phyloP scores from a whole-genome alignment of 2,329 filamentous ascomycete species.

The Trichoderma oligosporum region DNA sequence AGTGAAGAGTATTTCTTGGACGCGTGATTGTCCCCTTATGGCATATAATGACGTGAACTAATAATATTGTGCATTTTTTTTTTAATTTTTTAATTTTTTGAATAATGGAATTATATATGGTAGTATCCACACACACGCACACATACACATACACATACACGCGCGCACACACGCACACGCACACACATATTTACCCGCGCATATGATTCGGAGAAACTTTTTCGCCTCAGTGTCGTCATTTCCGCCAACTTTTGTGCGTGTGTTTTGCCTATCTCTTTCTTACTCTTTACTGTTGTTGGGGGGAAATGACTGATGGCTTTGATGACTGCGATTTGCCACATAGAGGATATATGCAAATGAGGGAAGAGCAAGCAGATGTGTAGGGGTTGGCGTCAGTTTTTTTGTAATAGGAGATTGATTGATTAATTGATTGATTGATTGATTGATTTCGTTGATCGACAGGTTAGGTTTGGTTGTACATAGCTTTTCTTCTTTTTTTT shows the following conservation, averaged over 20 bases:
- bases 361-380: not conserved
- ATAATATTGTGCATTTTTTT: not conserved
- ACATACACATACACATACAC: not conserved
- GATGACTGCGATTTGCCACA: not conserved
- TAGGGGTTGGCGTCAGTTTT: not conserved
- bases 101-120: conserved; percentile 14
- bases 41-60: not conserved
- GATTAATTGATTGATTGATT: not conserved
- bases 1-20: conserved; percentile 57
- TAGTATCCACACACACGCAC: conserved; percentile 1
- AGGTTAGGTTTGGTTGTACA: conserved; percentile 8
- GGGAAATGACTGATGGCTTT: conserved; percentile 2
- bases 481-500: conserved; percentile 1
- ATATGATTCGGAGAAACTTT: conserved; percentile 1
- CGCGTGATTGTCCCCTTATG: conserved; percentile 34
- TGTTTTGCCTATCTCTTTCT: not conserved
- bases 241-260: not conserved
- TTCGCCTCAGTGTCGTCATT: conserved; percentile 1
- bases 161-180: too few relatives aligned
- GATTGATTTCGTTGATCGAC: not conserved
- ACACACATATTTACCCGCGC: not conserved
- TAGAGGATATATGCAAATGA: not conserved
- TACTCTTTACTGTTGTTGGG: not conserved
- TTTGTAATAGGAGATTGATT: not conserved
- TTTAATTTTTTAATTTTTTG: conserved; percentile 13